phyloP scores from a whole-genome alignment of 108 stramenopile genomes.

The Conticribra weissflogii region DNA sequence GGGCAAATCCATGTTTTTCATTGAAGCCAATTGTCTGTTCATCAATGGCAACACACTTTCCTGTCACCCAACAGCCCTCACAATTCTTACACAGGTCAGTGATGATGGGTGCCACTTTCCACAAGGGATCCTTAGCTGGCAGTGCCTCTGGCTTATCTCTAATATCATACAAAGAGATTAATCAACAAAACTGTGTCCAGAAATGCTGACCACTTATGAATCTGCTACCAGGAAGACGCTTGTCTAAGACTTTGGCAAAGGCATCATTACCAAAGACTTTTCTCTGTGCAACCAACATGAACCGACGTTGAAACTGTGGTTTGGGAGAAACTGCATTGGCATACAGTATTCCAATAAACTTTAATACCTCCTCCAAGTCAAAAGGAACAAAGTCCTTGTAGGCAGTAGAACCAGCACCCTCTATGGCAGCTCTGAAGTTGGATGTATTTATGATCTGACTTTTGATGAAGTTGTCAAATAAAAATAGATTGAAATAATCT shows the following conservation, averaged over 20 bases:
- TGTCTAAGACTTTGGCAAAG: not conserved
- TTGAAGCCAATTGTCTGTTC: slow-evolving; percentile 43
- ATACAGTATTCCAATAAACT: slow-evolving; percentile 6
- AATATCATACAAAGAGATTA: slow-evolving; percentile 9
- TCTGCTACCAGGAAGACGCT: not conserved
- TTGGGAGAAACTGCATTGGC: slow-evolving; percentile 11
- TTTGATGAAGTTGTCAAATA: too few relatives aligned
- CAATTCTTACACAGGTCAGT: not conserved
- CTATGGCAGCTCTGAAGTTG: too few relatives aligned
- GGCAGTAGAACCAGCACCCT: too few relatives aligned
- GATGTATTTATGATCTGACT: too few relatives aligned
- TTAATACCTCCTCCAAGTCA: slow-evolving; percentile 8
- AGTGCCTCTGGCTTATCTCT: not conserved
- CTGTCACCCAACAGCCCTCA: slow-evolving; percentile 14
- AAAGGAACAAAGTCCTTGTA: slow-evolving; percentile 22
- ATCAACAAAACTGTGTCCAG: slow-evolving; percentile 3
- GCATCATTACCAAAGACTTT: not conserved
- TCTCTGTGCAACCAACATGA: not conserved
- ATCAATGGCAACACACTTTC: slow-evolving; percentile 27
- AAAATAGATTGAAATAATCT: too few relatives aligned
- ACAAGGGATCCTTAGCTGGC: slow-evolving; percentile 5
- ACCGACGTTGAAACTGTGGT: slow-evolving; percentile 2
- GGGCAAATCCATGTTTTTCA: slow-evolving; percentile 19
- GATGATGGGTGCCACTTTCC: slow-evolving; percentile 8
- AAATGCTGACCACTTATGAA: not conserved